Evolutionary conservation across 129 eudicot genomes (phyloP).

Genomic region (Arctium minus): DNA sequence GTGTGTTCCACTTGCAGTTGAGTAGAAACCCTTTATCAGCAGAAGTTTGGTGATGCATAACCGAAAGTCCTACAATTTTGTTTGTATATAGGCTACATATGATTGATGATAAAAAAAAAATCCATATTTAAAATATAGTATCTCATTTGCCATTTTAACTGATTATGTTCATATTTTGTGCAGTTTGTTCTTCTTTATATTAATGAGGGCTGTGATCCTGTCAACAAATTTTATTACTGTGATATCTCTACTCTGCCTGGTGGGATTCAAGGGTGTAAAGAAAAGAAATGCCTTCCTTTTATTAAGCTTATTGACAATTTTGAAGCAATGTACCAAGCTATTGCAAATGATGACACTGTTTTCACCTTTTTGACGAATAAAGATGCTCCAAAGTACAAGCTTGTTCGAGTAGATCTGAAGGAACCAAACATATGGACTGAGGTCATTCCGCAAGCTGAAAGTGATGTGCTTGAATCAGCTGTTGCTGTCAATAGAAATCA

Average conservation of each 20-base stretch:
- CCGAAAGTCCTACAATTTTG: too few relatives aligned
- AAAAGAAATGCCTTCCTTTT: slow-evolving; percentile 66
- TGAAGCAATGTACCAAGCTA: slow-evolving; percentile 58
- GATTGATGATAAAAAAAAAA: background rate
- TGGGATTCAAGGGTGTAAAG: slow-evolving; percentile 62
- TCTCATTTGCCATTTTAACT: background rate
- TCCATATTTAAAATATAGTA: background rate
- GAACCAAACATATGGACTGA: slow-evolving; percentile 66
- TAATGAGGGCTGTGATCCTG: slow-evolving; percentile 67
- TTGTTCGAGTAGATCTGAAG: slow-evolving; percentile 73
- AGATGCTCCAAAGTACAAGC: slow-evolving; percentile 78
- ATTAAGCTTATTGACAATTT: slow-evolving; percentile 77
- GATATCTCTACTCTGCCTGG: slow-evolving; percentile 61
- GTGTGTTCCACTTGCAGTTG: background rate
- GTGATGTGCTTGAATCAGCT: slow-evolving; percentile 79
- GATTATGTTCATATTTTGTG: slow-evolving; percentile 21
- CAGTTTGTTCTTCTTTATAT: slow-evolving; percentile 81
- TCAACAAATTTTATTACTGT: slow-evolving; percentile 84
- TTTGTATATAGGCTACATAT: too few relatives aligned
- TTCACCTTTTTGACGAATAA: slow-evolving; percentile 88
- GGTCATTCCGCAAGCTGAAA: slow-evolving; percentile 61
- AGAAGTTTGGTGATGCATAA: too few relatives aligned
- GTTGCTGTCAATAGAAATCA: slow-evolving; percentile 58
- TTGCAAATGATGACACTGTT: slow-evolving; percentile 77
- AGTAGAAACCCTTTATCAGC: background rate